These are phyloP conservation scores for Hibiscus tridactylites DNA, from an alignment of 345 rosid species.

Conservation along the genomic window DNA sequence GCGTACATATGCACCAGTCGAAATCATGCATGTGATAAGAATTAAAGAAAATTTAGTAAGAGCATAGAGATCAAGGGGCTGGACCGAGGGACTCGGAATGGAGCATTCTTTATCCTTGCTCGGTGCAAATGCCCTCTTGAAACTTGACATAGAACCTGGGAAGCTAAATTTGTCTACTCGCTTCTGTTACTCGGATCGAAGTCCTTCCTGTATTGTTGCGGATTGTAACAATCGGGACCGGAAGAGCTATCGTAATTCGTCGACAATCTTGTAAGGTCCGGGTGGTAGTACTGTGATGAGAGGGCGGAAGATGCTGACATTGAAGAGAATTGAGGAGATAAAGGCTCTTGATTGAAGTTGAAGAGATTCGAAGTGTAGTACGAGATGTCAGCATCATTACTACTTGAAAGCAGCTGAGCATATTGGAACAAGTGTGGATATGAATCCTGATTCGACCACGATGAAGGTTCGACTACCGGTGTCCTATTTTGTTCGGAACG, in stretches of 20 bases:
- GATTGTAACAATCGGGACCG: slow-evolving; percentile 20
- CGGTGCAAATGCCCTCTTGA: neutral
- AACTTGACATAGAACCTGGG: neutral
- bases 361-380: slow-evolving; percentile 54
- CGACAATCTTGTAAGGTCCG: slow-evolving; percentile 16
- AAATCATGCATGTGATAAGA: neutral
- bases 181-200: slow-evolving; percentile 6
- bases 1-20: neutral
- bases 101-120: neutral
- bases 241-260: slow-evolving; percentile 20
- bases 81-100: neutral
- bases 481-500: slow-evolving; percentile 12
- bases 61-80: neutral
- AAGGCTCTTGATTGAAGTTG: slow-evolving; percentile 17
- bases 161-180: neutral
- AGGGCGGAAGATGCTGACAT: neutral
- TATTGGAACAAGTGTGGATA: slow-evolving; percentile 70
- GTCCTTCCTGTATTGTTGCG: slow-evolving; percentile 21
- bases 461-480: slow-evolving; percentile 15
- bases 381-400: slow-evolving; percentile 49
- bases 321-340: slow-evolving; percentile 17
- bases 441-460: slow-evolving; percentile 13
- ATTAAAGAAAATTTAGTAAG: neutral
- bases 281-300: neutral
- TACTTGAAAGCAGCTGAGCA: slow-evolving; percentile 67